Conservation (phyloP, 148 eudicot species). For the Rhododendron vialii region DNA sequence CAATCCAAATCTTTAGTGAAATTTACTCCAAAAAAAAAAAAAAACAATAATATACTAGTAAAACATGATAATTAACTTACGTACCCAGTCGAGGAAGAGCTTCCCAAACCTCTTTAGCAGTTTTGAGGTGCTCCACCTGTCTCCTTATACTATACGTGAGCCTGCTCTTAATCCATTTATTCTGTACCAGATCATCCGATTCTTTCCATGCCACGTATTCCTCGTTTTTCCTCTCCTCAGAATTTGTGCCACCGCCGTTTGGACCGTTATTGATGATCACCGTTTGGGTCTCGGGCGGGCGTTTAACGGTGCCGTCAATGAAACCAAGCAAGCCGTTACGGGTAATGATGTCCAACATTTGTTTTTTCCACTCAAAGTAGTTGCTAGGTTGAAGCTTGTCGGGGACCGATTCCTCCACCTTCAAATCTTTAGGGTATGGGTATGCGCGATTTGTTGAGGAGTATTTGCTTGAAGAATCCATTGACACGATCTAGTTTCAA, state of each 20-base stretch:
- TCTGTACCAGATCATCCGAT: not conserved
- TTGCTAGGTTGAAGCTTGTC: not conserved
- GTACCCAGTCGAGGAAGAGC: not conserved
- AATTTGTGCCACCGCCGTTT: not conserved
- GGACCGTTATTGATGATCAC: not conserved
- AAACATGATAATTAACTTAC: not conserved
- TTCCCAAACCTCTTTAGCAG: not conserved
- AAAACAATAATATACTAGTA: not conserved
- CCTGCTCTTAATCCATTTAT: not conserved
- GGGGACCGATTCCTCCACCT: not conserved
- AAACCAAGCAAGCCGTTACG: not conserved
- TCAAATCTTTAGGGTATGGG: not conserved
- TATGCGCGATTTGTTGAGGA: not conserved
- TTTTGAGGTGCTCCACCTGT: not conserved
- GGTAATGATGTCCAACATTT: not conserved
- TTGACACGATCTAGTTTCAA: not conserved
- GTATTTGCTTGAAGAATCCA: not conserved
- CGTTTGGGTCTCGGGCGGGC: not conserved
- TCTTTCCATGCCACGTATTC: not conserved
- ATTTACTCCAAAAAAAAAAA: no score
- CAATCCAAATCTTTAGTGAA: no score
- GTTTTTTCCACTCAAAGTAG: not conserved
- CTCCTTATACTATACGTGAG: not conserved
- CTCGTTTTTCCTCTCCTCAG: not conserved
- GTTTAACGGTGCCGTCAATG: not conserved